phyloP scores from a whole-genome alignment of 805 yeast genomes.

The Suhomyces tanzawaensis region DNA sequence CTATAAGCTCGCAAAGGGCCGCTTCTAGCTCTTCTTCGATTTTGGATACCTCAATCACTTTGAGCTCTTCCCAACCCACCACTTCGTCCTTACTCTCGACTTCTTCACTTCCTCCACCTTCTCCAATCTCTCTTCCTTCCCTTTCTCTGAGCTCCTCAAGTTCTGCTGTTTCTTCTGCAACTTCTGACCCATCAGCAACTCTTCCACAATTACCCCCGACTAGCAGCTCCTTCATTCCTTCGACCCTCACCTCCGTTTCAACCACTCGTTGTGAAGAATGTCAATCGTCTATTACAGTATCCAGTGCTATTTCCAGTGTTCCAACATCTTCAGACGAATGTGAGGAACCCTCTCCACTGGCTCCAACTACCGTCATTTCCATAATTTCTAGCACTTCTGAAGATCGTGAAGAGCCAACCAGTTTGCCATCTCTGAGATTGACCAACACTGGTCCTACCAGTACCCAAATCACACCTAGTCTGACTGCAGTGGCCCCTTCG shows the following conservation, averaged over 20 bases:
- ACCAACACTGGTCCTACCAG: too few species aligned
- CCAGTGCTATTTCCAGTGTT: too few species aligned
- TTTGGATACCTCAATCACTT: too few species aligned
- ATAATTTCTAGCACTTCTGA: not conserved
- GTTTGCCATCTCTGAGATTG: too few species aligned
- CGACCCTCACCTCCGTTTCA: not conserved
- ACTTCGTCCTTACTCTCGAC: not conserved
- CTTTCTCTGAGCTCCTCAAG: not conserved
- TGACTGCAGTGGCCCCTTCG: too few species aligned
- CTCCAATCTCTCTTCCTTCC: not conserved
- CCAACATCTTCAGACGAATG: too few species aligned
- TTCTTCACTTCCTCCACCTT: not conserved
- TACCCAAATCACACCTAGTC: too few species aligned
- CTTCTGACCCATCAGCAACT: not conserved
- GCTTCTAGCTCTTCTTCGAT: not conserved
- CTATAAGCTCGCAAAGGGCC: not conserved
- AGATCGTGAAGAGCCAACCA: too few species aligned
- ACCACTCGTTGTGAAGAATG: not conserved
- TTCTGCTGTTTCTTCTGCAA: not conserved
- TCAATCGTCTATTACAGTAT: too few species aligned
- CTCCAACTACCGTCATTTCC: not conserved
- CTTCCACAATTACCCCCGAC: too few species aligned
- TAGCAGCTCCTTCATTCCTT: not conserved
- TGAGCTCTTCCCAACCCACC: not conserved
- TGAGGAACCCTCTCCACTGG: too few species aligned